These are phyloP conservation scores for Xylaria intraflava DNA, from an alignment of 495 filamentous ascomycete genomes.

Conservation along the genomic window DNA sequence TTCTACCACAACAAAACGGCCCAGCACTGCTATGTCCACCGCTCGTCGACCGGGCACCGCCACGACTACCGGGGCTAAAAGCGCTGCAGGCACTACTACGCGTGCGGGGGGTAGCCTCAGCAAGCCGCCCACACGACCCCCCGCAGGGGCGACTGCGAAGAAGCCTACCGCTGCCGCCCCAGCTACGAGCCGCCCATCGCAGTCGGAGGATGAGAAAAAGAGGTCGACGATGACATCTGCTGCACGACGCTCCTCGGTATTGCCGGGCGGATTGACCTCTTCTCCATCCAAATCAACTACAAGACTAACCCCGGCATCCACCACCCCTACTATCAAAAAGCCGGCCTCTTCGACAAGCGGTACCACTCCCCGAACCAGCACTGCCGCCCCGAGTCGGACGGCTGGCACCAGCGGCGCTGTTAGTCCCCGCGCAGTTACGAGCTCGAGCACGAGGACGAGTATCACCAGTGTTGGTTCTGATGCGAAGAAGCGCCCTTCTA, in stretches of 20 bases:
- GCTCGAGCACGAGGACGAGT: slow-evolving; percentile 27
- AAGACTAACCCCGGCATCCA: slow-evolving; percentile 28
- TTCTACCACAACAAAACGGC: slow-evolving; percentile 25
- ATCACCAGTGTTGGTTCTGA: slow-evolving; percentile 33
- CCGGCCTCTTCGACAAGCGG: slow-evolving; percentile 28
- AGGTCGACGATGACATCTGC: slow-evolving; percentile 30
- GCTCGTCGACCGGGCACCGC: slow-evolving; percentile 27
- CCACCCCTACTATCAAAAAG: slow-evolving; percentile 36
- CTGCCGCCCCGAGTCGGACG: slow-evolving; percentile 12
- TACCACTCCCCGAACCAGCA: slow-evolving; percentile 24
- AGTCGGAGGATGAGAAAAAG: slow-evolving; percentile 45
- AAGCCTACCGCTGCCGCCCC: slow-evolving; percentile 32
- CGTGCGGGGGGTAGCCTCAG: slow-evolving; percentile 28
- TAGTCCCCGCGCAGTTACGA: slow-evolving; percentile 19
- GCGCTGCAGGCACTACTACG: slow-evolving; percentile 32
- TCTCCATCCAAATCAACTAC: slow-evolving; percentile 36
- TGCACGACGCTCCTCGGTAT: slow-evolving; percentile 36
- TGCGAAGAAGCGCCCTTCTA: slow-evolving; percentile 46
- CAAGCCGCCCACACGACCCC: slow-evolving; percentile 36
- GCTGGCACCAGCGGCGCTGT: slow-evolving; percentile 24
- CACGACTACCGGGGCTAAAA: slow-evolving; percentile 30
- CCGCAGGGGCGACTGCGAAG: slow-evolving; percentile 26
- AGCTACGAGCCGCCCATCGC: slow-evolving; percentile 31
- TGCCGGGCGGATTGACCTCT: slow-evolving; percentile 22
- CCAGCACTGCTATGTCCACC: slow-evolving; percentile 20